Base-by-base conservation (phyloP, 2,329 filamentous ascomycete genomes). In the Blastomyces percursus region DNA sequence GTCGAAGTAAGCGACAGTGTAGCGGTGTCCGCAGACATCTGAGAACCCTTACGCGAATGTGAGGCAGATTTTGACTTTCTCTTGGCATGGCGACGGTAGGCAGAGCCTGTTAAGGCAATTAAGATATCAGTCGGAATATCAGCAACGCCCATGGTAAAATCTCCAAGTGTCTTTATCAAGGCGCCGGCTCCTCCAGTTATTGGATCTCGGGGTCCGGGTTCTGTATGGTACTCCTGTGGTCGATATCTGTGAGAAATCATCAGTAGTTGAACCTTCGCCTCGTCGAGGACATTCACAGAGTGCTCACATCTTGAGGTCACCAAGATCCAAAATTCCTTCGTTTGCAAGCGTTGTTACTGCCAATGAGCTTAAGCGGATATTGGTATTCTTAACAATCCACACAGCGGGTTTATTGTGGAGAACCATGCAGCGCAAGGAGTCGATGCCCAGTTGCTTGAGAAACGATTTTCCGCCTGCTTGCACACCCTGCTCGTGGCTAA, bases 161-260 rank as follows among this genome's bases (percentile, higher is more conserved):
- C 88, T 32, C 88, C 86, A 56, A 94, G 79, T n/a, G 92, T 93
- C 6, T 89, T 88, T n/a, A 96, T 78, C 0, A 96, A 76, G 0
- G 91, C 90, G 54, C 85, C 84, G 0, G 90, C 86, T 19, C 86
- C 89, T 24, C 90, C 90, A 16, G 88, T 86, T 30, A 95, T 83
- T 0, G 91, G 90, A 66, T 94, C 91, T 69, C 84, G 86, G 0
- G 90, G 91, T 54, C 91, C 88, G 40, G 88, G 84, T 63, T 91
- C 88, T 0, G 88, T 90, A 66, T 88, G 85, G 72, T 93, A 91
- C 71, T 95, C 89, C 64, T 76, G 73, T 9, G 82, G 69, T 35
- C 83, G 80, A 63, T 81, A 81, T 19, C 79, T 81, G 55, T 44
- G 35, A 55, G 1, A 19, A 4, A 19, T 19, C 30, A 21, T 66